These are phyloP conservation scores for Metarhizium album DNA, from an alignment of 2,329 filamentous ascomycete genomes.

Conservation along the genomic window DNA sequence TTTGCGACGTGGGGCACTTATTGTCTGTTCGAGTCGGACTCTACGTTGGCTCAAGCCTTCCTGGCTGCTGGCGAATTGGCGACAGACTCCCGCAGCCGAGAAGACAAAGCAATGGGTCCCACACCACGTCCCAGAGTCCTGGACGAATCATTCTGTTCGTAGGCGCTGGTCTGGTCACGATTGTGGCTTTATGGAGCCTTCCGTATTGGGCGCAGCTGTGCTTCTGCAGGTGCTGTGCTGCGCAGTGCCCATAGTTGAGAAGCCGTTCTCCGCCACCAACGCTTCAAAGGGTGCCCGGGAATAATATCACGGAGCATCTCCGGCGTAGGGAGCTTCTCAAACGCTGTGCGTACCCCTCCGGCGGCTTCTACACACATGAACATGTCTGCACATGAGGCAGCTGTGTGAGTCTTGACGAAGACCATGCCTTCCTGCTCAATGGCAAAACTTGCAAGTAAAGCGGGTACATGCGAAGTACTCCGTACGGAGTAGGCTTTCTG, in stretches of 20 bases:
- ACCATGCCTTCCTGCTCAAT: too few relatives aligned
- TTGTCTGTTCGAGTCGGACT: slow-evolving; percentile 5
- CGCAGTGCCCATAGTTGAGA: background rate
- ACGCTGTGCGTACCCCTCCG: too few relatives aligned
- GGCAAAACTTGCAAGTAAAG: too few relatives aligned
- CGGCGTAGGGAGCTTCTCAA: background rate
- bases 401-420: too few relatives aligned
- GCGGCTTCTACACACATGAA: too few relatives aligned
- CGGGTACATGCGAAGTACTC: background rate
- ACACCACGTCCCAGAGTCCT: background rate
- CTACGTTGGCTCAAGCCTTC: background rate
- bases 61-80: background rate
- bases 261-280: slow-evolving; percentile 2
- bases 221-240: slow-evolving; percentile 1
- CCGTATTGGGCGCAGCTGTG: slow-evolving; percentile 1
- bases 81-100: background rate
- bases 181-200: background rate
- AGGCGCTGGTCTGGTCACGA: background rate
- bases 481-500: too few relatives aligned
- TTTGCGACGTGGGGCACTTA: slow-evolving; percentile 11
- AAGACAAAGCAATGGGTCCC: background rate
- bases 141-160: background rate
- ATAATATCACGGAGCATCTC: background rate
- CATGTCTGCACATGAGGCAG: too few relatives aligned
- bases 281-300: background rate